Conservation (phyloP, 257 asterid species). For the Nicotiana tomentosiformis region DNA sequence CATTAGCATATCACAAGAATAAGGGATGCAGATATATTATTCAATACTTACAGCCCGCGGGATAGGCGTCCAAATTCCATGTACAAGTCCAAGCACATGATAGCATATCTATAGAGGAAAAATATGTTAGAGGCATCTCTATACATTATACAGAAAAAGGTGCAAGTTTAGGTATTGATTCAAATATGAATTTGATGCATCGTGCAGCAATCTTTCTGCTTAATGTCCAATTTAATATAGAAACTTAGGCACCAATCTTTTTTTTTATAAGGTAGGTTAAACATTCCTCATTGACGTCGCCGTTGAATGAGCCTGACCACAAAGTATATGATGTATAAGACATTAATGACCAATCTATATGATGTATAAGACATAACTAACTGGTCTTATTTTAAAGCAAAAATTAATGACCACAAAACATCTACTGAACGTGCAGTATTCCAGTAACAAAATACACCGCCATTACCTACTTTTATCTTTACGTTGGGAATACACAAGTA, state of each 20-base stretch:
- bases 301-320: no score
- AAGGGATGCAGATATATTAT: conserved; percentile 8
- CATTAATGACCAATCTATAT: background rate
- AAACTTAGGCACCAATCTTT: background rate
- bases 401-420: background rate
- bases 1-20: background rate
- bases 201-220: background rate
- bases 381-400: background rate
- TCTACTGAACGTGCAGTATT: background rate
- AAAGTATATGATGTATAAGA: background rate
- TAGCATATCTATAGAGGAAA: conserved; percentile 65
- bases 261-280: no score
- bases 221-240: background rate
- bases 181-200: background rate
- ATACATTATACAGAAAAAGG: background rate
- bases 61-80: conserved; percentile 90
- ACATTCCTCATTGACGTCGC: no score
- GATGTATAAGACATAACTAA: background rate
- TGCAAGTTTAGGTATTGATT: background rate
- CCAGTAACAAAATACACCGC: background rate
- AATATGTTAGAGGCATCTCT: conserved; percentile 15
- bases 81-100: conserved; percentile 91
- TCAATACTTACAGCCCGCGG: conserved; percentile 74
- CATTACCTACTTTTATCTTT: background rate
- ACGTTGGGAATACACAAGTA: background rate